A percentile compares a stretch with the other conserved stretches of the same genome.
Conservation (phyloP, 768 basidiomycete species). For the Steccherinum ochraceum region DNA sequence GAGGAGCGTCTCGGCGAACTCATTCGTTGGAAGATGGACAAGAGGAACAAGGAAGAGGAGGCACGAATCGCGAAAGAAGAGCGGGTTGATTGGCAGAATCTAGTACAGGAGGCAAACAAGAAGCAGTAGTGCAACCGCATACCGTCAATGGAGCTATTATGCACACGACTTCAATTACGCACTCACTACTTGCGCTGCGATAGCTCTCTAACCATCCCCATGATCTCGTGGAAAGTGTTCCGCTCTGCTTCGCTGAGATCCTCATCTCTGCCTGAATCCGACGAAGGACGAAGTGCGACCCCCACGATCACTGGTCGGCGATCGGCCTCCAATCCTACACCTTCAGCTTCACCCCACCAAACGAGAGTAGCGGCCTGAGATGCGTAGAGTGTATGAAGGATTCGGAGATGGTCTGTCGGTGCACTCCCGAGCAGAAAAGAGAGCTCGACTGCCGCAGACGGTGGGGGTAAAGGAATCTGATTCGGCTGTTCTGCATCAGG, state of each 20-base stretch:
- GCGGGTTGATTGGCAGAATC: slow-evolving; percentile 15
- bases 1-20: slow-evolving; percentile 52
- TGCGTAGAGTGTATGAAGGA: slow-evolving; percentile 74
- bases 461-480: slow-evolving; percentile 39
- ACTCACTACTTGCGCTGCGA: slow-evolving; percentile 7
- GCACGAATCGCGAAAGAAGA: slow-evolving; percentile 11
- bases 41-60: slow-evolving; percentile 24
- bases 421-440: slow-evolving; percentile 74
- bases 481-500: slow-evolving; percentile 30
- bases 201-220: slow-evolving; percentile 35
- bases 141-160: background rate
- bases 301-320: slow-evolving; percentile 68
- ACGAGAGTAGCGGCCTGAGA: slow-evolving; percentile 83
- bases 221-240: slow-evolving; percentile 34
- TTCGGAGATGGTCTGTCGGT: slow-evolving; percentile 60
- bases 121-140: background rate
- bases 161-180: background rate
- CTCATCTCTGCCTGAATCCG: slow-evolving; percentile 7
- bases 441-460: slow-evolving; percentile 69
- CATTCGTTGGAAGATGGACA: slow-evolving; percentile 61
- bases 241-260: slow-evolving; percentile 28
- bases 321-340: slow-evolving; percentile 30
- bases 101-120: slow-evolving; percentile 11
- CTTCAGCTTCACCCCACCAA: slow-evolving; percentile 52
- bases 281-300: slow-evolving; percentile 50